phyloP scores from a whole-genome alignment of 2,329 filamentous ascomycete genomes.

The Coniella vitis region DNA sequence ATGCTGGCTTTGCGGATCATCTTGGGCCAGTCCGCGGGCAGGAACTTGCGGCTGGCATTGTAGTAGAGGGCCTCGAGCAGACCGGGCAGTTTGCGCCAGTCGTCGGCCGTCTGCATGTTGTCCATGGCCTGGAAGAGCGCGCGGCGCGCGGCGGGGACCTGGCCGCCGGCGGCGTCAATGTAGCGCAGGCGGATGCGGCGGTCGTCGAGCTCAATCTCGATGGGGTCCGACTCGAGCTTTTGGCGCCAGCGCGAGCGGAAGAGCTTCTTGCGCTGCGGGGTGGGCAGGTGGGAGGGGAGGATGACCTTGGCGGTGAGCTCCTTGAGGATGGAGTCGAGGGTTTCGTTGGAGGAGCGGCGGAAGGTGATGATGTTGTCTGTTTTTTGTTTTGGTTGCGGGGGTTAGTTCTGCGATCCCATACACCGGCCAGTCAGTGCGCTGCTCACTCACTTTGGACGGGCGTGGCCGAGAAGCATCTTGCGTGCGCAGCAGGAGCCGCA shows the following conservation, averaged over 20 bases:
- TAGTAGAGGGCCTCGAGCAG: constrained; percentile 43
- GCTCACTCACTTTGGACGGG: constrained; percentile 15
- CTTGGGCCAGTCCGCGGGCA: constrained; percentile 27
- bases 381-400: constrained; percentile 7
- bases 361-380: constrained; percentile 36
- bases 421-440: no score
- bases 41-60: constrained; percentile 34
- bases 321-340: constrained; percentile 47
- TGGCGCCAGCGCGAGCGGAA: constrained; percentile 39
- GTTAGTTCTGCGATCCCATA: neutral
- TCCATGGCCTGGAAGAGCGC: constrained; percentile 32
- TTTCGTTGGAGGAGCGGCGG: constrained; percentile 41
- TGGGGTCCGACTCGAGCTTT: constrained; percentile 46
- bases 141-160: constrained; percentile 36
- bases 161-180: constrained; percentile 29
- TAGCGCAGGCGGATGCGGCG: constrained; percentile 45
- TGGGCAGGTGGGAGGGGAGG: constrained; percentile 52
- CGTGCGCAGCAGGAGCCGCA: constrained; percentile 8
- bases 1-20: constrained; percentile 35
- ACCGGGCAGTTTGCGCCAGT: constrained; percentile 46
- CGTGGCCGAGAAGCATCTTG: constrained; percentile 21
- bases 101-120: constrained; percentile 40
- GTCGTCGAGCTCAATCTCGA: constrained; percentile 52
- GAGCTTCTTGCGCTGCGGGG: constrained; percentile 46
- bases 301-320: constrained; percentile 52